Percentiles rank a stretch among this genome's conserved stretches.
phyloP scores from a whole-genome alignment of 495 filamentous ascomycete species.

The Tuber brumale region DNA sequence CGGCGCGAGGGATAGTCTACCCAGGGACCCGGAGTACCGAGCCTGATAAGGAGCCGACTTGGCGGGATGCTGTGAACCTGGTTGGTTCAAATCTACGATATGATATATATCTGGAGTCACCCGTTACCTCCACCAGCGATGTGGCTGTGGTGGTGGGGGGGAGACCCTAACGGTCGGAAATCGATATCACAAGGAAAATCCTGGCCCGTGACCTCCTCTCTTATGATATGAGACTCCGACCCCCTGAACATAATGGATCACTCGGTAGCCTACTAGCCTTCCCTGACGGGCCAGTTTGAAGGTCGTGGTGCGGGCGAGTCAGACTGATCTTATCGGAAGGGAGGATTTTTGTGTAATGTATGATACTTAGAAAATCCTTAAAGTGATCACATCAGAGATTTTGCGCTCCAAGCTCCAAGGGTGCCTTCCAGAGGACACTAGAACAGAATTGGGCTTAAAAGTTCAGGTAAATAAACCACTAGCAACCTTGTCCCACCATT shows the following conservation, averaged over 20 bases:
- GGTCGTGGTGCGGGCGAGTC: neutral
- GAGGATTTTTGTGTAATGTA: neutral
- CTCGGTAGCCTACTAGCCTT: neutral
- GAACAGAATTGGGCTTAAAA: neutral
- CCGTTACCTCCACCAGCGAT: neutral
- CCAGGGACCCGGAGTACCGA: neutral
- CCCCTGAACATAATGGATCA: constrained; percentile 1
- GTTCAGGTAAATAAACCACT: neutral
- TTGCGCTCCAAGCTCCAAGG: neutral
- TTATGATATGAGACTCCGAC: neutral
- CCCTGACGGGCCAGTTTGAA: neutral
- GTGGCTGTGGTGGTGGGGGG: neutral
- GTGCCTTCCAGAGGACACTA: neutral
- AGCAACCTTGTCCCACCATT: too few species aligned
- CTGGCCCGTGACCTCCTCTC: neutral
- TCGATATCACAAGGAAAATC: neutral
- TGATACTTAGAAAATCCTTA: neutral
- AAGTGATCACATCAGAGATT: neutral
- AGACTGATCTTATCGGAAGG: neutral
- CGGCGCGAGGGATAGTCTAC: neutral
- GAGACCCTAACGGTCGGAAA: neutral
- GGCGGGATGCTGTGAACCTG: neutral
- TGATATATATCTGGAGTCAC: neutral
- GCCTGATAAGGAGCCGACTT: neutral
- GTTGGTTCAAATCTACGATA: neutral